A percentile compares a stretch with the other conserved stretches of the same genome.
Conservation (phyloP, 352 stramenopile species). For the Thalassiosira gravida region DNA sequence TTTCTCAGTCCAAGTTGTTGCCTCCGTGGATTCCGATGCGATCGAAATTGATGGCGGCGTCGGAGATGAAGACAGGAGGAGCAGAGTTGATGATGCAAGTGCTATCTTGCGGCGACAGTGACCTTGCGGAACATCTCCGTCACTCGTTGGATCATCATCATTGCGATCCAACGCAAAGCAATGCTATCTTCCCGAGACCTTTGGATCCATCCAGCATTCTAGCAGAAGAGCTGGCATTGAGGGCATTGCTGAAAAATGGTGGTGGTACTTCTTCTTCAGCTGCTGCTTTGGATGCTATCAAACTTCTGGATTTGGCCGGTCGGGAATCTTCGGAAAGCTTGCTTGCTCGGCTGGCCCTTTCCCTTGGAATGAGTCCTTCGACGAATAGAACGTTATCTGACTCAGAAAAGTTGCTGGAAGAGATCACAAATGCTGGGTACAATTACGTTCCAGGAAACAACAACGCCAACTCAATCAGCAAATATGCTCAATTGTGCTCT, state of each 20-base stretch:
- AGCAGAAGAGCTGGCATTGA: constrained; percentile 54
- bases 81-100: constrained; percentile 67
- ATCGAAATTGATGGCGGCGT: constrained; percentile 57
- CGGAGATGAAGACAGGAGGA: constrained; percentile 1
- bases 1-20: constrained; percentile 66
- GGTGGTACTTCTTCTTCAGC: not conserved
- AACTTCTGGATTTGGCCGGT: constrained; percentile 74
- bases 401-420: constrained; percentile 2
- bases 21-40: constrained; percentile 72
- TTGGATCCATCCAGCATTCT: constrained; percentile 64
- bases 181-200: constrained; percentile 53
- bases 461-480: constrained; percentile 16
- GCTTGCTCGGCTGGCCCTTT: constrained; percentile 66
- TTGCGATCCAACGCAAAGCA: not conserved
- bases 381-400: constrained; percentile 16
- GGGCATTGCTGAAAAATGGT: constrained; percentile 27
- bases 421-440: not conserved
- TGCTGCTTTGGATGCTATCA: constrained; percentile 60
- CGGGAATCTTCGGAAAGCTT: constrained; percentile 60
- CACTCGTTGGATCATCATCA: constrained; percentile 39
- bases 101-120: constrained; percentile 68
- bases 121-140: constrained; percentile 68
- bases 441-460: not conserved
- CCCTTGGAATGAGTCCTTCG: constrained; percentile 42
- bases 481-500: constrained; percentile 26